Evolutionary conservation across 2,329 filamentous ascomycete species (phyloP).

Genomic region (Colletotrichum cuscutae): DNA sequence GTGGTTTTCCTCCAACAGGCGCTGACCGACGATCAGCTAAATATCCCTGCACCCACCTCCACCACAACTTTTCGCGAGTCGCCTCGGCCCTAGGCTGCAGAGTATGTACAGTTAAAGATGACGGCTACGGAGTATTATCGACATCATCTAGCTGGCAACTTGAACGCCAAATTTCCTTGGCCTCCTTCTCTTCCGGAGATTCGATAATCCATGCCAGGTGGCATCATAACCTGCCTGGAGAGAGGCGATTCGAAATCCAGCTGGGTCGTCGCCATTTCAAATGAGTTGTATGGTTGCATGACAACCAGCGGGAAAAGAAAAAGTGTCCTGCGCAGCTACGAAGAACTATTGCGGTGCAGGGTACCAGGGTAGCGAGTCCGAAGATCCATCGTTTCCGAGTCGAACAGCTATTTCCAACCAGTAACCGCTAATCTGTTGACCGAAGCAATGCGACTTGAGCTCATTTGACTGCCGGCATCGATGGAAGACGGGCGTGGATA

Average conservation of each 20-base stretch:
- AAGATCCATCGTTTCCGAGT: not conserved
- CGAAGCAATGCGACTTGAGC: not conserved
- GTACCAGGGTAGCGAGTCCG: not conserved
- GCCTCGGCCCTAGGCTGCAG: not conserved
- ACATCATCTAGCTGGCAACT: not conserved
- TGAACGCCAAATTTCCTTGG: not conserved
- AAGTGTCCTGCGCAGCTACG: not conserved
- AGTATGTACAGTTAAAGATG: not conserved
- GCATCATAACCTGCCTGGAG: not conserved
- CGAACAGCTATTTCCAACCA: not conserved
- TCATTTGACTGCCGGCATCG: not conserved
- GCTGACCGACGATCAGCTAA: constrained; percentile 20
- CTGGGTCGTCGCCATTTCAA: not conserved
- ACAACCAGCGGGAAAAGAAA: not conserved
- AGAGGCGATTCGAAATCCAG: not conserved
- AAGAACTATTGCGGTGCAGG: not conserved
- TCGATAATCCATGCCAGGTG: not conserved
- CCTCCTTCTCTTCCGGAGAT: not conserved
- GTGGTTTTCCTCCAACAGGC: not conserved
- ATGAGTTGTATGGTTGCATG: not conserved
- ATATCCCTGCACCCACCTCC: constrained; percentile 7
- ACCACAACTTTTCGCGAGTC: not conserved
- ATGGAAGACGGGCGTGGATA: not conserved
- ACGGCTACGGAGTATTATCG: not conserved
- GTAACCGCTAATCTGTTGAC: not conserved